Evolutionary conservation across 176 grass and related monocot genomes (phyloP), one percentile per base, ranked within the genome.

Genomic region (Bromus sterilis): DNA sequence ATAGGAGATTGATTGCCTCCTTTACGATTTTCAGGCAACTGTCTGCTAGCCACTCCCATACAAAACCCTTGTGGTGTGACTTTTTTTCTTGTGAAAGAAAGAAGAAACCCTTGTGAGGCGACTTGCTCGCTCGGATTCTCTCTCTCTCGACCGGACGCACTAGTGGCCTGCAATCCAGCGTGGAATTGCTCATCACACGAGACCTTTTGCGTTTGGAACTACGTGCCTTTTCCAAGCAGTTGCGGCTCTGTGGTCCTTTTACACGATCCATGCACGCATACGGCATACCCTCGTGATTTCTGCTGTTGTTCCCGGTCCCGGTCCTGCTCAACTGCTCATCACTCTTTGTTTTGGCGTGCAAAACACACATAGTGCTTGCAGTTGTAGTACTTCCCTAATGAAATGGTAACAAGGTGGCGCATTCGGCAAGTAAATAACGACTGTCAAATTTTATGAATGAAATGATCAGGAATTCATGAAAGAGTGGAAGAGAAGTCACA

Each of bases 401-500:
- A 51, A 51, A 51, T 51, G n/a, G n/a, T n/a, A n/a, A n/a, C n/a
- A n/a, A n/a, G n/a, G n/a, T n/a, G n/a, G n/a, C n/a, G n/a, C n/a
- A n/a, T n/a, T n/a, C n/a, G n/a, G n/a, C n/a, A n/a, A n/a, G n/a
- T n/a, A n/a, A 36, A 16, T 72, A 44, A 46, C 13, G 43, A 39
- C 13, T 86, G 56, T 41, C 10, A 29, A 37, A 20, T 55, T 55
- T 74, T 18, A 10, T 58, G 49, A 12, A 9, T 69, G 21, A 53
- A 18, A 35, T 32, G 10, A 48, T 6, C 85, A 95, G 96, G 91
- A 93, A 56, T 89, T 99, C 24, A 86, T 78, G 76, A 89, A 78
- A 35, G 93, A 93, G 79, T 93, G 90, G 89, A 93, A 75, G 62
- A 92, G 80, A 63, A 56, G 80, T 18, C 88, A 82, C 48, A 67